Evolutionary conservation across 805 yeast species (phyloP).

Genomic region (Brettanomyces nanus): DNA sequence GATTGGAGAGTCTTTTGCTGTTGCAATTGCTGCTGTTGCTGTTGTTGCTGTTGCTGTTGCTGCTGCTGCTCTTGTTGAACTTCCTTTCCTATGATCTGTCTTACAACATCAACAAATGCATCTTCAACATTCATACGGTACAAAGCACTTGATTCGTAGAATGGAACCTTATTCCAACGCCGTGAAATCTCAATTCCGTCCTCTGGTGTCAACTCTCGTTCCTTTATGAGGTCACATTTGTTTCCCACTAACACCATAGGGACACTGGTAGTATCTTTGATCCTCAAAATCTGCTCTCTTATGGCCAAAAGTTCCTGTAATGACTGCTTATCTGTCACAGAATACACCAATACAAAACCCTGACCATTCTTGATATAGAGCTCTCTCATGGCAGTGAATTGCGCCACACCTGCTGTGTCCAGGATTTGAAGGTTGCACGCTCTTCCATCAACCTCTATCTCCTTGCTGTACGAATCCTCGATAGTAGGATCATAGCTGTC

Average conservation of each 20-base stretch:
- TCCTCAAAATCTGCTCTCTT: conserved; percentile 75
- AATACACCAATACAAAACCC: conserved; percentile 53
- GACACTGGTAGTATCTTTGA: conserved; percentile 66
- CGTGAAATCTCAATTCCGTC: conserved; percentile 80
- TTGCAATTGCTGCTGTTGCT: no score
- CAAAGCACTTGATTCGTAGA: conserved; percentile 92
- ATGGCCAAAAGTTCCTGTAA: conserved; percentile 70
- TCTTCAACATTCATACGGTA: conserved; percentile 83
- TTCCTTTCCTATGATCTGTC: conserved; percentile 81
- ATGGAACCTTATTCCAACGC: conserved; percentile 84
- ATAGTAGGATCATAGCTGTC: conserved; percentile 96
- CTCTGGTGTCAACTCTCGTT: conserved; percentile 67
- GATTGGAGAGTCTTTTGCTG: no score
- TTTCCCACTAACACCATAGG: conserved; percentile 91
- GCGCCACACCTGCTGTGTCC: conserved; percentile 67
- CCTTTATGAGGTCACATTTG: conserved; percentile 75
- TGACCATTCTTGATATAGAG: conserved; percentile 80
- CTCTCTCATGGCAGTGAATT: conserved; percentile 93
- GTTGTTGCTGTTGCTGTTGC: background rate
- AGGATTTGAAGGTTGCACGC: conserved; percentile 76
- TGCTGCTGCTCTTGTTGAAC: conserved; percentile 18
- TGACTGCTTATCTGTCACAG: conserved; percentile 56
- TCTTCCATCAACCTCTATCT: conserved; percentile 80
- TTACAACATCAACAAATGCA: conserved; percentile 79
- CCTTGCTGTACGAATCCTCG: conserved; percentile 90